These are phyloP conservation scores for Phytophthora pluvialis DNA, from an alignment of 352 stramenopile genomes.

Conservation along the genomic window DNA sequence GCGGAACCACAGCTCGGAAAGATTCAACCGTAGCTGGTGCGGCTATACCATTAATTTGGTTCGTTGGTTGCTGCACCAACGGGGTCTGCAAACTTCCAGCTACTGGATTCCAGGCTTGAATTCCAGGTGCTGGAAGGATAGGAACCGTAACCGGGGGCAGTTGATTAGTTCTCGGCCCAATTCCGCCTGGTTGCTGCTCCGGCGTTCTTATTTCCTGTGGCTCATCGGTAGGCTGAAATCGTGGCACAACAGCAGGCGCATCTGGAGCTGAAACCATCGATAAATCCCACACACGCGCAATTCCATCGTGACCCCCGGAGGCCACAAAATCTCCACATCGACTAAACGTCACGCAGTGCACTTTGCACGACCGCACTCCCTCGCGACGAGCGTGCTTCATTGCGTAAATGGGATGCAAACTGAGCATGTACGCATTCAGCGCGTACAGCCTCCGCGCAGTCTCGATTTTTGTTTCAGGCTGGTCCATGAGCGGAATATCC, in stretches of 20 bases:
- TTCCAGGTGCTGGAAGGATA: not conserved
- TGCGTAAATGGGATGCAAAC: constrained; percentile 78
- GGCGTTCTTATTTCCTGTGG: constrained; percentile 31
- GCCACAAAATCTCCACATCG: constrained; percentile 89
- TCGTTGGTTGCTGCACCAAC: constrained; percentile 8
- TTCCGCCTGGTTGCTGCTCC: constrained; percentile 14
- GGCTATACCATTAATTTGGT: not conserved
- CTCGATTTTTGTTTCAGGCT: constrained; percentile 76
- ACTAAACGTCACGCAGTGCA: constrained; percentile 79
- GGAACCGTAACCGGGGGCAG: constrained; percentile 8
- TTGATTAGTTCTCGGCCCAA: constrained; percentile 1
- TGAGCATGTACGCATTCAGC: constrained; percentile 81
- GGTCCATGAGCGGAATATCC: constrained; percentile 57
- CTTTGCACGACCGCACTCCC: constrained; percentile 70
- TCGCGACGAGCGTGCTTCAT: constrained; percentile 70
- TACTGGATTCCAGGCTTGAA: constrained; percentile 4
- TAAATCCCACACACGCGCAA: constrained; percentile 92
- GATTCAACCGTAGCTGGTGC: constrained; percentile 1
- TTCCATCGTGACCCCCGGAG: constrained; percentile 94
- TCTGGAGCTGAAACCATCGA: constrained; percentile 54
- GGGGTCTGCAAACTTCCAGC: not conserved
- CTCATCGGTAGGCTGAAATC: constrained; percentile 59
- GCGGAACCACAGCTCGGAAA: constrained; percentile 14
- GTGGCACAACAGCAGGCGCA: constrained; percentile 53
- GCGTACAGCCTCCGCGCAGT: constrained; percentile 77